Evolutionary conservation across 2,329 filamentous ascomycete species (phyloP).

Genomic region (Cercospora sp.): DNA sequence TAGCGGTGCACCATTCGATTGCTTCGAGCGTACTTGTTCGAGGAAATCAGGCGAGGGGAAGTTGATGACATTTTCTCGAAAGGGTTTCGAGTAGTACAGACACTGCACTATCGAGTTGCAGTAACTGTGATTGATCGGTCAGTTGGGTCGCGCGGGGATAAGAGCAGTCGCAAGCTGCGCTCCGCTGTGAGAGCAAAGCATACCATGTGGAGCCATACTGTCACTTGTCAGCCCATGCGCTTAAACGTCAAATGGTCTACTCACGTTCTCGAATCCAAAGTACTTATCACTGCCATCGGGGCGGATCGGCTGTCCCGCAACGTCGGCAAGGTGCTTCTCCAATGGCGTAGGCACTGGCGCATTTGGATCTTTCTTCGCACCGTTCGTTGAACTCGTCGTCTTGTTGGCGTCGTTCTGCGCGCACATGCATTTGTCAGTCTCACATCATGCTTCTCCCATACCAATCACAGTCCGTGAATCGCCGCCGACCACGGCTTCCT

Average conservation of each 20-base stretch:
- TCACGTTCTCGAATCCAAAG: conserved; percentile 96
- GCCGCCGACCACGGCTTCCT: neutral
- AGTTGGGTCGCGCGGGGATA: neutral
- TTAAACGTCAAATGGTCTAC: conserved; percentile 40
- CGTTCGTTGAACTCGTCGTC: conserved; percentile 44
- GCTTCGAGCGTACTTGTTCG: conserved; percentile 62
- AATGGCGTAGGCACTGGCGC: conserved; percentile 58
- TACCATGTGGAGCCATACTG: conserved; percentile 99
- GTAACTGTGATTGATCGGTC: conserved; percentile 62
- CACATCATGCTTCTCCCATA: conserved; percentile 11
- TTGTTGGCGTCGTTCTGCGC: conserved; percentile 51
- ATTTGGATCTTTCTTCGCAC: conserved; percentile 61
- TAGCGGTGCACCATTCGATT: conserved; percentile 30
- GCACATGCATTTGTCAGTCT: conserved; percentile 23
- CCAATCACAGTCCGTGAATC: conserved; percentile 1
- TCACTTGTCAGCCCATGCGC: conserved; percentile 20
- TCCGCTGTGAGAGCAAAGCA: conserved; percentile 26
- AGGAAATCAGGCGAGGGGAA: conserved; percentile 75
- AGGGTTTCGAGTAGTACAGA: conserved; percentile 90
- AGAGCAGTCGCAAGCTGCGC: neutral
- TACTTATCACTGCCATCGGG: conserved; percentile 95
- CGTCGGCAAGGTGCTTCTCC: conserved; percentile 77
- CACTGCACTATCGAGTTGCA: conserved; percentile 98
- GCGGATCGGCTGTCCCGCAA: conserved; percentile 71
- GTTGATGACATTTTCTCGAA: conserved; percentile 89